A percentile compares a stretch with the other conserved stretches of the same genome.
Evolutionary conservation across 1,139 yeast genomes (phyloP).

Genomic region (Candida anutae): DNA sequence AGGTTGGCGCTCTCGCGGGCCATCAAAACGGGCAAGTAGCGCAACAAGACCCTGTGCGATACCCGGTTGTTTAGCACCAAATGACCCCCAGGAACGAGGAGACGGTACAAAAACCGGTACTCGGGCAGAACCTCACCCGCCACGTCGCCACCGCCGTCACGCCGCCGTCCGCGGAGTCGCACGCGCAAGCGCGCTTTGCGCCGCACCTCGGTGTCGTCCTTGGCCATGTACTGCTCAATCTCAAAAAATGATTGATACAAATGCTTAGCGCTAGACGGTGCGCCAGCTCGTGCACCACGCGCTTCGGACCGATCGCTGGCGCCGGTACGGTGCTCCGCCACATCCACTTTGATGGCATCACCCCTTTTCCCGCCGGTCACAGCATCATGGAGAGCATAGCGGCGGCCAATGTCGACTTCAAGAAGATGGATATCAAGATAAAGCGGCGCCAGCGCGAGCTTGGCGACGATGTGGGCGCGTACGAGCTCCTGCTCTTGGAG

Average conservation of each 20-base stretch:
- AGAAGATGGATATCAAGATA: slow-evolving; percentile 45
- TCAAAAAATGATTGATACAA: no score
- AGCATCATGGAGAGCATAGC: slow-evolving; percentile 56
- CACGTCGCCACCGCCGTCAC: slow-evolving; percentile 3
- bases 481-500: slow-evolving; percentile 37
- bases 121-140: slow-evolving; percentile 15
- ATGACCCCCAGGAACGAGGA: slow-evolving; percentile 28
- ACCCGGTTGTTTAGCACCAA: slow-evolving; percentile 19
- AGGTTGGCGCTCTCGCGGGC: slow-evolving; percentile 18
- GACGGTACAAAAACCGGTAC: slow-evolving; percentile 24
- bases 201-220: background rate
- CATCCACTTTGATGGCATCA: slow-evolving; percentile 50
- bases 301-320: no score
- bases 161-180: slow-evolving; percentile 1
- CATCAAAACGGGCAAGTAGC: slow-evolving; percentile 6
- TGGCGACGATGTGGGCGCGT: slow-evolving; percentile 35
- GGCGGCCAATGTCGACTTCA: slow-evolving; percentile 55
- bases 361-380: slow-evolving; percentile 53
- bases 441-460: slow-evolving; percentile 29
- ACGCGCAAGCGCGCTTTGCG: background rate
- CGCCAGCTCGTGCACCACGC: no score
- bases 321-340: slow-evolving; percentile 44
- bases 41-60: slow-evolving; percentile 18
- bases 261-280: no score
- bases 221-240: no score